Base-by-base conservation (phyloP, 345 rosid genomes). In the Durio zibethinus region DNA sequence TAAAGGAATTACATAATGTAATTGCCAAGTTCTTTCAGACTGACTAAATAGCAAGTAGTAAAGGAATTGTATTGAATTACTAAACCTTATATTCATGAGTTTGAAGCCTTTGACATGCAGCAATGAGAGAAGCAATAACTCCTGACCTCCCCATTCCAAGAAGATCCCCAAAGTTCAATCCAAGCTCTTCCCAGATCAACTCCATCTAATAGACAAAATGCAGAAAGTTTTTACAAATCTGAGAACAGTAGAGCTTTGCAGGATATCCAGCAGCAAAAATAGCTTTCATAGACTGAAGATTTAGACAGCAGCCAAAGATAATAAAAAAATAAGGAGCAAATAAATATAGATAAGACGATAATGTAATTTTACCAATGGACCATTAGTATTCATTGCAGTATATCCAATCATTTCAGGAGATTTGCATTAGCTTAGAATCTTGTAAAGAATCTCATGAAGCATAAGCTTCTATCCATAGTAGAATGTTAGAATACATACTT, bases 61-160 rank as follows among this genome's bases (percentile, higher is more conserved):
- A 61, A 47, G 31, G 50, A n/a, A 45, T 25, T 20, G 14, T 15
- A 76, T 65, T 23, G 23, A 73, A 72, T 33, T 56, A 66, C 77
- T 23, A 53, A 80, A 97, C 98, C 98, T 94, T 83, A 12, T 73
- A 82, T 75, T 87, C 93, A 83, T 86, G 86, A 77, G 89, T 83
- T 25, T 85, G 83, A 85, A 91, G 94, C 89, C 90, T 90, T 79
- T 89, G 94, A 84, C 89, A 79, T 35, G 87, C 89, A 3, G 95
- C 95, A 82, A 97, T 79, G 15, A 97, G 81, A 35, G 90, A 89
- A 69, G 94, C 97, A 84, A 94, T 85, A 77, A 97, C 97, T 85
- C 94, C 97, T 35, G 99, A 78, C 82, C 83, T 89, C 79, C 98
- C 97, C 94, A 91, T 88, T 82, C 84, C 88, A 15, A 97, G 91